A percentile compares a stretch with the other conserved stretches of the same genome.
phyloP scores from a whole-genome alignment of 2,329 filamentous ascomycete species.

The Fusarium tupiense region DNA sequence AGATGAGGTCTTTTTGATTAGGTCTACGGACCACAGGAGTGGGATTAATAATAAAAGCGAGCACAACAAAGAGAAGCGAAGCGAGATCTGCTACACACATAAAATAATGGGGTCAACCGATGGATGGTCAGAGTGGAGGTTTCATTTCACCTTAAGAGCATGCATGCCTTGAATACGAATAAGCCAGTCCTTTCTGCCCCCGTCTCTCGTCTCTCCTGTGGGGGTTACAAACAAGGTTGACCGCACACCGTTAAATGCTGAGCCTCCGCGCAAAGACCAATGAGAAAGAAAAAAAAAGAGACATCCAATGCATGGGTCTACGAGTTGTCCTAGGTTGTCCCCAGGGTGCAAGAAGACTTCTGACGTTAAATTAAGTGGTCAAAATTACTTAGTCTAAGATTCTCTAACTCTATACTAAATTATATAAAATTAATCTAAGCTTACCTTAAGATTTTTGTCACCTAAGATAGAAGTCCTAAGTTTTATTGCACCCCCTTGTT shows the following conservation, averaged over 20 bases:
- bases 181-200: conserved; percentile 4
- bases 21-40: conserved; percentile 12
- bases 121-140: conserved; percentile 27
- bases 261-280: conserved; percentile 31
- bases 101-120: conserved; percentile 17
- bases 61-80: conserved; percentile 1
- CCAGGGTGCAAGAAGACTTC: background rate
- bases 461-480: no score
- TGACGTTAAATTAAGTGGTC: no score
- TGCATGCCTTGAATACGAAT: conserved; percentile 30
- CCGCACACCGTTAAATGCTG: conserved; percentile 24
- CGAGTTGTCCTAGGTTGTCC: conserved; percentile 17
- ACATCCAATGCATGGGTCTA: background rate
- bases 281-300: background rate
- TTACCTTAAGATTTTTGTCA: no score
- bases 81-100: conserved; percentile 25
- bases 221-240: background rate
- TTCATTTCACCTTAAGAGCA: conserved; percentile 34
- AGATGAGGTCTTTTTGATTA: conserved; percentile 21
- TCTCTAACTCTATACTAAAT: no score
- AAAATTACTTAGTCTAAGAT: no score
- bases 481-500: background rate
- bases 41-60: conserved; percentile 16
- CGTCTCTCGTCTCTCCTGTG: background rate
- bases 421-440: no score